Percentiles rank a stretch among this genome's conserved stretches.
Conservation (phyloP, 1,284 basidiomycete genomes). For the Papiliotrema nemorosa region DNA sequence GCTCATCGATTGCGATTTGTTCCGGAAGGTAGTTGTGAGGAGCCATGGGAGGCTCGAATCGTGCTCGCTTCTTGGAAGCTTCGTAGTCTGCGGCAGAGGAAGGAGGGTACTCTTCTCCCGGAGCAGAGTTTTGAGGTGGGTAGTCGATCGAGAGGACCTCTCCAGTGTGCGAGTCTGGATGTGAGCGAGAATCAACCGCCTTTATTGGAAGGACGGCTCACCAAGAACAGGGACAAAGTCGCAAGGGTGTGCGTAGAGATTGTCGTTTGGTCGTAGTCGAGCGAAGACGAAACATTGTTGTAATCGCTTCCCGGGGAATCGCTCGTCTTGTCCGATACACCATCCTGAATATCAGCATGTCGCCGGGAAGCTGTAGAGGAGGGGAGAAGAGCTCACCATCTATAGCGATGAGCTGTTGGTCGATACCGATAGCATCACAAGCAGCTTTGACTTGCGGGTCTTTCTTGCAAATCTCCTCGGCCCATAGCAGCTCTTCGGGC, state of each 20-base stretch:
- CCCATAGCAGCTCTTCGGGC: slow-evolving; percentile 51
- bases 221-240: slow-evolving; percentile 47
- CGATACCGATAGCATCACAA: slow-evolving; percentile 49
- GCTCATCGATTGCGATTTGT: slow-evolving; percentile 44
- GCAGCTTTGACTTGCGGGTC: slow-evolving; percentile 46
- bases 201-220: not conserved
- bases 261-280: slow-evolving; percentile 43
- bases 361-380: not conserved
- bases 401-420: slow-evolving; percentile 45
- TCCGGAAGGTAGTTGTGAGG: slow-evolving; percentile 51
- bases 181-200: slow-evolving; percentile 9
- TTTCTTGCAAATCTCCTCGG: slow-evolving; percentile 49
- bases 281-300: slow-evolving; percentile 52
- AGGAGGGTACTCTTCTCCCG: slow-evolving; percentile 16
- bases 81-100: slow-evolving; percentile 34
- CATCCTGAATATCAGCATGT: slow-evolving; percentile 33
- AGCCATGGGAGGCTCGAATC: slow-evolving; percentile 49
- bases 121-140: slow-evolving; percentile 28
- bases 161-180: slow-evolving; percentile 37
- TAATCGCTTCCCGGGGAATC: slow-evolving; percentile 46
- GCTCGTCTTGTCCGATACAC: slow-evolving; percentile 52
- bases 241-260: slow-evolving; percentile 52
- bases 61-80: slow-evolving; percentile 27
- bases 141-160: slow-evolving; percentile 50
- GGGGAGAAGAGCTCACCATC: slow-evolving; percentile 29